Conservation (phyloP, 2,329 filamentous ascomycete genomes). For the Bipolaris gigantea region DNA sequence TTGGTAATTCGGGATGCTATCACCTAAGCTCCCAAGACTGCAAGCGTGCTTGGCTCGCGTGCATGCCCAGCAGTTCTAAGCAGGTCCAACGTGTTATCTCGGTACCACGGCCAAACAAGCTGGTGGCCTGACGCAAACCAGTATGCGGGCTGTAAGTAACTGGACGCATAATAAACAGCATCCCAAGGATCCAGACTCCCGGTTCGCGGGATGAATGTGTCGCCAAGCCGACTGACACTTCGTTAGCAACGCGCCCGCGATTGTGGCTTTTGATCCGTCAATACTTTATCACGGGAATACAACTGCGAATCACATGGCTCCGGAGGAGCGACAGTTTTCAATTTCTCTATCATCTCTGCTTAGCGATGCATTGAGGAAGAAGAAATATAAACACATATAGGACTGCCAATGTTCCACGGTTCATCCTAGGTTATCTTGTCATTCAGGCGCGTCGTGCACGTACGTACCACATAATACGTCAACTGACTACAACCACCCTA, state of each 20-base stretch:
- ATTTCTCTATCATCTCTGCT: neutral
- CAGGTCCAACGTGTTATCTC: conserved; percentile 26
- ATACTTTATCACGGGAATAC: neutral
- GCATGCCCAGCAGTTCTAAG: conserved; percentile 19
- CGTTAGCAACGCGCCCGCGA: conserved; percentile 1
- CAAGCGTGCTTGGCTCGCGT: conserved; percentile 23
- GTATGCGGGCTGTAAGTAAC: neutral
- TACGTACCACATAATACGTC: too few species aligned
- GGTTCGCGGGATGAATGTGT: conserved; percentile 10
- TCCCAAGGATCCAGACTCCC: conserved; percentile 5
- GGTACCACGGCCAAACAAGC: conserved; percentile 2
- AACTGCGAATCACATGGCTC: neutral
- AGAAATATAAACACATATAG: neutral
- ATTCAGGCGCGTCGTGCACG: too few species aligned
- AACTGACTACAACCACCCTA: too few species aligned
- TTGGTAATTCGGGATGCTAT: conserved; percentile 7
- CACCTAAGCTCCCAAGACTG: conserved; percentile 17
- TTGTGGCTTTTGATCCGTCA: neutral
- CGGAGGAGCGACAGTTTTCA: neutral
- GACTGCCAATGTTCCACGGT: too few species aligned
- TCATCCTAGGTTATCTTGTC: too few species aligned
- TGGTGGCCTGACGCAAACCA: conserved; percentile 3
- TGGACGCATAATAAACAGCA: neutral
- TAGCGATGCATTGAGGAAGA: neutral
- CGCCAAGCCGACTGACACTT: conserved; percentile 8